Conservation (phyloP, 306 rosid genomes). For the Styphnolobium japonicum region DNA sequence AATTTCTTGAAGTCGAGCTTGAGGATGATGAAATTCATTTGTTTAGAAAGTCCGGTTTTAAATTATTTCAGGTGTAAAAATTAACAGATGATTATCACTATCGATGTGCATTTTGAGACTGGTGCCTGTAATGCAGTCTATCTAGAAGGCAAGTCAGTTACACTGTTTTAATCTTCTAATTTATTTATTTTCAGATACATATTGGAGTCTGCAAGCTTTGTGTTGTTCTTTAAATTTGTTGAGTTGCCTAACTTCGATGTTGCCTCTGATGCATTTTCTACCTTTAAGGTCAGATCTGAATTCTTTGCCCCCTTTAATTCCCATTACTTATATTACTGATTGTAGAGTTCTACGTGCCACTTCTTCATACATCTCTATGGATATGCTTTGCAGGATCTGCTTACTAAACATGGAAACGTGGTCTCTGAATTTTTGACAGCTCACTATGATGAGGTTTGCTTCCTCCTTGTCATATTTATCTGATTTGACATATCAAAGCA, state of each 20-base stretch:
- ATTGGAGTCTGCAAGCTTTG: conserved; percentile 90
- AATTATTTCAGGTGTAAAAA: neutral
- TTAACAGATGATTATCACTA: neutral
- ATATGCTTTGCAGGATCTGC: conserved; percentile 75
- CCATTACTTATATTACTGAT: conserved; percentile 9
- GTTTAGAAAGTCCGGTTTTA: neutral
- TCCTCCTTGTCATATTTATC: conserved; percentile 29
- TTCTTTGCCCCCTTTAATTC: neutral
- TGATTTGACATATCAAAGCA: conserved; percentile 28
- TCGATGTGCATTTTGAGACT: neutral
- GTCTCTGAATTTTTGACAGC: conserved; percentile 77
- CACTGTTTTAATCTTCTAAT: conserved; percentile 32
- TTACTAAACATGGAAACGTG: conserved; percentile 68
- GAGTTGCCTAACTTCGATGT: conserved; percentile 90
- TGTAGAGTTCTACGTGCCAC: conserved; percentile 12
- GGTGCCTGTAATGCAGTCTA: neutral
- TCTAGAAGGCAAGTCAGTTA: conserved; percentile 18
- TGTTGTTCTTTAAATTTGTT: conserved; percentile 87
- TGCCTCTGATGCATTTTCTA: conserved; percentile 94
- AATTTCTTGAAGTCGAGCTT: neutral
- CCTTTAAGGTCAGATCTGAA: conserved; percentile 74
- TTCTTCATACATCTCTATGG: conserved; percentile 15
- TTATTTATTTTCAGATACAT: conserved; percentile 76
- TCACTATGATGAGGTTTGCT: conserved; percentile 74
- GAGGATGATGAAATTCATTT: conserved; percentile 4